These are phyloP conservation scores for Daldinia caldariorum DNA, from an alignment of 495 filamentous ascomycete genomes.

Conservation along the genomic window DNA sequence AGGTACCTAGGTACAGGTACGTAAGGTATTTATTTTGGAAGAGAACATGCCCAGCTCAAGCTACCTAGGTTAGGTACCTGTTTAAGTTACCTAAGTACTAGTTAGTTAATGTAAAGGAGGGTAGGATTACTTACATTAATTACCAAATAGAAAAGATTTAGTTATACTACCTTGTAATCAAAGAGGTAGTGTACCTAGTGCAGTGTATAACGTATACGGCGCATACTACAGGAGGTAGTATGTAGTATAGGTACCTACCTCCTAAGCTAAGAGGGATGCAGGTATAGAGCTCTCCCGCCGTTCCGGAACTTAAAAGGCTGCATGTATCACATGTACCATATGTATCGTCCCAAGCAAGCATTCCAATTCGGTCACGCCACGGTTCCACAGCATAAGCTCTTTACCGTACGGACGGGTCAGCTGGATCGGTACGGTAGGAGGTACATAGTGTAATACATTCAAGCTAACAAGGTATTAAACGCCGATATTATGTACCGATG, in stretches of 20 bases:
- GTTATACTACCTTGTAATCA: conserved; percentile 1
- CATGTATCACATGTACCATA: not conserved
- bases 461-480: not conserved
- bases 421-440: conserved; percentile 6
- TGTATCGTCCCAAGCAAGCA: conserved; percentile 9
- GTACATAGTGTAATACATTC: too few relatives aligned
- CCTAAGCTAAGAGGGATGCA: too few relatives aligned
- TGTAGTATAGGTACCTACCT: too few relatives aligned
- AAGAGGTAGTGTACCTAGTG: not conserved
- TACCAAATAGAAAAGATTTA: conserved; percentile 3
- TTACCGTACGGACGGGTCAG: conserved; percentile 24
- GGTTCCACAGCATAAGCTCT: conserved; percentile 36
- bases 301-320: conserved; percentile 7
- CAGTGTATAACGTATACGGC: too few relatives aligned
- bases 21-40: not conserved
- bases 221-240: too few relatives aligned
- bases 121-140: not conserved
- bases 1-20: too few relatives aligned
- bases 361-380: conserved; percentile 31
- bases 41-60: too few relatives aligned
- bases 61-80: not conserved
- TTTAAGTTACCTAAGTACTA: too few relatives aligned
- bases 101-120: not conserved
- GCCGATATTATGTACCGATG: conserved; percentile 17
- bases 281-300: conserved; percentile 1